phyloP scores from a whole-genome alignment of 306 rosid genomes.

The Trichosanthes cucumerina region DNA sequence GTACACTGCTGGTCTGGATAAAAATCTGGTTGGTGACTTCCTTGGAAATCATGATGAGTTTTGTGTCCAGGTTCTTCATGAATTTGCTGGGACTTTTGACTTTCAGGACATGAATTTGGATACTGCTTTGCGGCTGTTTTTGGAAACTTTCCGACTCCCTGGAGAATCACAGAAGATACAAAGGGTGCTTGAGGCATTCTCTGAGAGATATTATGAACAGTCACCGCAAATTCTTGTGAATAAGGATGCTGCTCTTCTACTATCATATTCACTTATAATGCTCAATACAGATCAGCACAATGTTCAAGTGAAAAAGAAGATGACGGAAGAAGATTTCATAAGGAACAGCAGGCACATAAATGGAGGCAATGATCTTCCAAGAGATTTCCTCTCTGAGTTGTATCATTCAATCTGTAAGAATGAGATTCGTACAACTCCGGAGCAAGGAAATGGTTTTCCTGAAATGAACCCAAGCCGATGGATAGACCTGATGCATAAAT shows the following conservation, averaged over 20 bases:
- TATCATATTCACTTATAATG: constrained; percentile 84
- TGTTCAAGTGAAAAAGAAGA: constrained; percentile 92
- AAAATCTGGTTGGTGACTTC: constrained; percentile 96
- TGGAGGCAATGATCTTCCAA: constrained; percentile 88
- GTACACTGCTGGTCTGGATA: constrained; percentile 95
- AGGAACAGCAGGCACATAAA: constrained; percentile 84
- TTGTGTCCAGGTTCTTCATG: constrained; percentile 97
- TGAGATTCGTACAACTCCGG: constrained; percentile 92
- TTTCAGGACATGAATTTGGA: constrained; percentile 96
- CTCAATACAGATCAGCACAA: constrained; percentile 98
- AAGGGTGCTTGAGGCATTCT: constrained; percentile 96
- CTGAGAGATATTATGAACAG: constrained; percentile 96
- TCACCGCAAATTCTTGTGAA: constrained; percentile 81
- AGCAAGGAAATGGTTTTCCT: constrained; percentile 88
- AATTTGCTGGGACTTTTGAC: constrained; percentile 97
- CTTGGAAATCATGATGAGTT: constrained; percentile 95
- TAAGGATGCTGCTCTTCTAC: constrained; percentile 93
- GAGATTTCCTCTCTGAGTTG: constrained; percentile 74
- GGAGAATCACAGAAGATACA: constrained; percentile 99
- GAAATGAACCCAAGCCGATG: constrained; percentile 95
- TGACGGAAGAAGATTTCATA: constrained; percentile 96
- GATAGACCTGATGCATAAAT: constrained; percentile 90
- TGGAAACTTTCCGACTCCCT: constrained; percentile 91
- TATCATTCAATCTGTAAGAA: constrained; percentile 90
- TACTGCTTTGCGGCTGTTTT: constrained; percentile 83